These are phyloP conservation scores for Trametes punicea DNA, from an alignment of 768 basidiomycete species.

Conservation along the genomic window DNA sequence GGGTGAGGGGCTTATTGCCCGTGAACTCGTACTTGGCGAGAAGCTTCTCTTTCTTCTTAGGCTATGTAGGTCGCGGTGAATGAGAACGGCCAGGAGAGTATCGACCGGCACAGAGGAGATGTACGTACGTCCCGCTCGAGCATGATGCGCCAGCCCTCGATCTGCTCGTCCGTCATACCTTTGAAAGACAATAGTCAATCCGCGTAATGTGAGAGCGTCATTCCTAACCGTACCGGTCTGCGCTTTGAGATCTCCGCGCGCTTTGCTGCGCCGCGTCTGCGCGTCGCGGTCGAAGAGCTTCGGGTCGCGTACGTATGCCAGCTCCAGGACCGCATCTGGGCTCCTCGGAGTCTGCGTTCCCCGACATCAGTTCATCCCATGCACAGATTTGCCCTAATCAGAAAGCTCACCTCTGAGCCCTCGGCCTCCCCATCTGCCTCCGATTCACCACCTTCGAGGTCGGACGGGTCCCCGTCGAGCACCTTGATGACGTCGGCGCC, in stretches of 20 bases:
- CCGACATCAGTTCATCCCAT: background rate
- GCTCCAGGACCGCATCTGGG: constrained; percentile 64
- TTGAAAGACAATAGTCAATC: background rate
- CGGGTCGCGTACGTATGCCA: constrained; percentile 72
- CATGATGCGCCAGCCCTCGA: constrained; percentile 92
- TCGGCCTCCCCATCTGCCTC: constrained; percentile 31
- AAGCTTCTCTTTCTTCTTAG: constrained; percentile 70
- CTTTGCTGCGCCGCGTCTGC: constrained; percentile 65
- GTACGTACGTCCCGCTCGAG: constrained; percentile 77
- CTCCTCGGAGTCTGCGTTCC: constrained; percentile 30
- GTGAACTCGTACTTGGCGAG: constrained; percentile 73
- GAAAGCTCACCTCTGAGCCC: constrained; percentile 4
- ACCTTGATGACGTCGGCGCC: constrained; percentile 45
- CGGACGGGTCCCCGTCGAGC: constrained; percentile 61
- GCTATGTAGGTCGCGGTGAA: constrained; percentile 37
- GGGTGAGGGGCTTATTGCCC: constrained; percentile 45
- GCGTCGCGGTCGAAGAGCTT: constrained; percentile 76
- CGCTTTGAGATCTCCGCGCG: constrained; percentile 59
- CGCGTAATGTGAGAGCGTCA: background rate
- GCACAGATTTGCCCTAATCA: background rate
- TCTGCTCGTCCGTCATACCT: constrained; percentile 82
- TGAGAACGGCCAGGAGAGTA: background rate
- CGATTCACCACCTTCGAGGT: constrained; percentile 37
- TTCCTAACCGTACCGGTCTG: constrained; percentile 52
- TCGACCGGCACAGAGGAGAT: background rate